Evolutionary conservation across 805 yeast species (phyloP), one percentile per base, ranked within the genome.

Genomic region (Saturnispora saitoi): DNA sequence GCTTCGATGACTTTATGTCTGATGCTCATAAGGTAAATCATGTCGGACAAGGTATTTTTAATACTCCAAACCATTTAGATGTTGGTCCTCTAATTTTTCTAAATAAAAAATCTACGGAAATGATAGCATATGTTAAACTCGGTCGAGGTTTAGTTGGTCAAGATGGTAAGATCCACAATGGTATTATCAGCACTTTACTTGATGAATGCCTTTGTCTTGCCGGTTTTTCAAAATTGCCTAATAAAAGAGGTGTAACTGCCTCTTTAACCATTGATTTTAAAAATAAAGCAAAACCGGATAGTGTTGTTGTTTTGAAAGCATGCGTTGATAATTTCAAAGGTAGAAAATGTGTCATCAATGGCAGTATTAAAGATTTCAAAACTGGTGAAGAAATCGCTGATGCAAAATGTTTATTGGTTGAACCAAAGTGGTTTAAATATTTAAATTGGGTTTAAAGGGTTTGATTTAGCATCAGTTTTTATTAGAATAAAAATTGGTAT

Each of bases 211-310:
- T 91, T 28, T 87, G 96, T 58, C 72, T 80, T 40, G 85, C 95
- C 58, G 98, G 96, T 14, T 91, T 89, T 61, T 80, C 87, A 3
- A 68, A 75, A 26, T 69, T 91, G 11, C 98, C 98, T 1, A 78
- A 81, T 49, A 76, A 80, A 48, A 72, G 83, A 45, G 99, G 98
- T 12, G 96, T 93, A 22, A 91, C 99, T 0, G 99, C 96, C 0
- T 75, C 72, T 45, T 69, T 91, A 39, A 66, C 75, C 2, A 70
- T 91, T 8, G 71, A 83, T 46, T 91, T 87, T 64, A 51, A 60
- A n/a, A 72, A 73, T 38, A 74, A 72, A 53, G 84, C 82, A 36
- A 73, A 72, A 2, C 83, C 89, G 0, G 76, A 79, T 51, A 70
- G 81, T 20, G 78, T 81, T 9, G 77, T 89, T 2, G 70, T 87